Evolutionary conservation across 768 basidiomycete genomes (phyloP), one percentile per base, ranked within the genome.

Genomic region (Antrodiella citrinella): DNA sequence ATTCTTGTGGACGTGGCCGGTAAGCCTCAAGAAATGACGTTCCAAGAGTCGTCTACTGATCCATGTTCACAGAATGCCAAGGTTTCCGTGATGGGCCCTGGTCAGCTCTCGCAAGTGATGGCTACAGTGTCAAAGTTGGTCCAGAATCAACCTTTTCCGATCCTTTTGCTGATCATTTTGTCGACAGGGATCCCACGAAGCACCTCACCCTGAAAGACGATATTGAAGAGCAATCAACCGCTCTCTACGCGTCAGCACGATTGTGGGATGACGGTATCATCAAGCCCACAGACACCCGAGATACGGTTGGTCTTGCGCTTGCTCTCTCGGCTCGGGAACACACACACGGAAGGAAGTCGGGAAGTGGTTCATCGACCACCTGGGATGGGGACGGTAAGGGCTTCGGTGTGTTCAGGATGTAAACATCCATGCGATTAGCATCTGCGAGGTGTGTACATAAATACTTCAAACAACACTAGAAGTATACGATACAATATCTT

Each of bases 1-100:
- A 52, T 96, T 97, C 76, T 67, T 97, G 47, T 97, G 91, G 89
- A 94, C 93, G 91, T 97, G 94, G 94, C 93, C 93, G 51, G 88
- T 90, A 67, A 60, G 86, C 70, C 26, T 42, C 3, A 26, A 26
- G 38, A 54, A 20, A 45, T 15, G 26, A 46, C 26, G 1, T 42
- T 30, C 10, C 40, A 48, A n/a, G 26, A n/a, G 38, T 45, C 42
- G 19, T 40, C 7, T 10, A 9, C 41, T 39, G 39, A 46, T 44
- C 24, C 5, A 5, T 24, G 43, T 35, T 24, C 38, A 20, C 54
- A 91, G 84, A 93, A 93, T 56, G 90, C 93, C 26, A 93, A 87
- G 66, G 84, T 95, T 1, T 88, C 86, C 13, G 94, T 97, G 30
- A 97, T 97, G 93, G 93, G 94, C 26, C 90, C 89, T 1, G 87